Evolutionary conservation across 257 asterid genomes (phyloP).

Genomic region (Solanum sitiens): DNA sequence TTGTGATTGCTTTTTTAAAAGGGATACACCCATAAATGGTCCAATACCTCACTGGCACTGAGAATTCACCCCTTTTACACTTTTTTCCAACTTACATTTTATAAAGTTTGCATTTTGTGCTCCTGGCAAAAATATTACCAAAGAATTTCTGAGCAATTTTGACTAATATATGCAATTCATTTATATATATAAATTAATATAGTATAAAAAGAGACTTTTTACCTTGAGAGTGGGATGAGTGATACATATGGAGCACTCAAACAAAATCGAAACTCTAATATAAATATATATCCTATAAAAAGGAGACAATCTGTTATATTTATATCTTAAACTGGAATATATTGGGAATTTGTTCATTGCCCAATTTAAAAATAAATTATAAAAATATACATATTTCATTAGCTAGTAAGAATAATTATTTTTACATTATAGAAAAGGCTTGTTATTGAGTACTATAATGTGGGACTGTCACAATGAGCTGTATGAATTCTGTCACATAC

Average conservation of each 20-base stretch:
- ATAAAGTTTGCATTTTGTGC: neutral
- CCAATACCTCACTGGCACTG: neutral
- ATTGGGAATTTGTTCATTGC: neutral
- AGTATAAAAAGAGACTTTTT: neutral
- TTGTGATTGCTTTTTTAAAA: neutral
- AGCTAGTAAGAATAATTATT: neutral
- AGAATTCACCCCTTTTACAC: neutral
- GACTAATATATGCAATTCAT: neutral
- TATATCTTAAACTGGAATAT: neutral
- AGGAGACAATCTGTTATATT: neutral
- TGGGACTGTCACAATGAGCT: conserved; percentile 21
- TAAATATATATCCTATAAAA: neutral
- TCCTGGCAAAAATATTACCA: neutral
- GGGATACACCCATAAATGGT: neutral
- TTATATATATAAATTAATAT: neutral
- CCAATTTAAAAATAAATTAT: neutral
- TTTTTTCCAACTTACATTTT: neutral
- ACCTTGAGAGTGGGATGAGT: neutral
- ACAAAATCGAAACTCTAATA: neutral
- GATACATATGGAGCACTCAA: neutral
- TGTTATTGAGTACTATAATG: neutral
- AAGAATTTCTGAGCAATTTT: neutral
- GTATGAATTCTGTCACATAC: conserved; percentile 12
- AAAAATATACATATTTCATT: neutral
- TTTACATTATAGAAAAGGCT: neutral